phyloP scores from a whole-genome alignment of 2,329 filamentous ascomycete species.

The Fusarium mangiferae region DNA sequence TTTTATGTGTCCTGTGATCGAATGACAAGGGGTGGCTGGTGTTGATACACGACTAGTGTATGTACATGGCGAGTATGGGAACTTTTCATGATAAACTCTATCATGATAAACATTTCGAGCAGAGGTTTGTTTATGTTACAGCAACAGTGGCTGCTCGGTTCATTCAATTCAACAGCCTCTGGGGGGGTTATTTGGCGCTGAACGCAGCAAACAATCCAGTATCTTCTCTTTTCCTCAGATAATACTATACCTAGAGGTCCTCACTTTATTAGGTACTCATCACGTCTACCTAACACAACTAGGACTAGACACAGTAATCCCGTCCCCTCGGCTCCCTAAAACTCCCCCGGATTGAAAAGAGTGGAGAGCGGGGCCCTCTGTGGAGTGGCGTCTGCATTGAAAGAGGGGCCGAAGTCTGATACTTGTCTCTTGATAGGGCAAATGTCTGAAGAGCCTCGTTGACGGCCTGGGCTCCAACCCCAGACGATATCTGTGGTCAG shows the following conservation, averaged over 20 bases:
- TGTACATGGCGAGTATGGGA: not conserved
- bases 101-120: not conserved
- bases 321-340: conserved; percentile 2
- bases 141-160: not conserved
- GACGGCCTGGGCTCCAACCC: conserved; percentile 25
- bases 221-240: not conserved
- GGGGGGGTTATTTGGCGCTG: not conserved
- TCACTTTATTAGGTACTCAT: not conserved
- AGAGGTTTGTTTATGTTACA: not conserved
- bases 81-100: not conserved
- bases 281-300: not conserved
- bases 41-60: conserved; percentile 1
- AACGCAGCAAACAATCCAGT: not conserved
- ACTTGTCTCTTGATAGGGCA: conserved; percentile 31
- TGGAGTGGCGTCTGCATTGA: conserved; percentile 17
- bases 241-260: not conserved
- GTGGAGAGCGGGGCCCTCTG: conserved; percentile 15
- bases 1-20: conserved; percentile 15
- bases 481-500: conserved; percentile 37
- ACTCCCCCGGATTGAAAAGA: conserved; percentile 37
- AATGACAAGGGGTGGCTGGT: conserved; percentile 15
- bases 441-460: conserved; percentile 4
- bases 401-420: conserved; percentile 10
- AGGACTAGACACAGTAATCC: not conserved
- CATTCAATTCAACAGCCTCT: not conserved